Evolutionary conservation across 805 yeast species (phyloP).

Genomic region (Zygoascus biomembranicola): DNA sequence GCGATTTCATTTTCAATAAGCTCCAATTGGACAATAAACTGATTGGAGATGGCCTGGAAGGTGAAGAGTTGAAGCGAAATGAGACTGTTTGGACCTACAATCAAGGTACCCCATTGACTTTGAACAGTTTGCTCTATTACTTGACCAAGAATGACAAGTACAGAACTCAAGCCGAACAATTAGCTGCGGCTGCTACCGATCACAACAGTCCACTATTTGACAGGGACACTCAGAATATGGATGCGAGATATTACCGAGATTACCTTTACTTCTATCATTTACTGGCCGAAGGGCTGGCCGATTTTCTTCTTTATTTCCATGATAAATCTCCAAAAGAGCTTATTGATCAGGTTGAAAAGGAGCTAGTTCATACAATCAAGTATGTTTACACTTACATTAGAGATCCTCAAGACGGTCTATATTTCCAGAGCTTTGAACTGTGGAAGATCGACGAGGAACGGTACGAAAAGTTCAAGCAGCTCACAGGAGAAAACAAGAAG

Average conservation of each 20-base stretch:
- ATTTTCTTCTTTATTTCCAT: conserved; percentile 47
- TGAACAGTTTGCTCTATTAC: conserved; percentile 42
- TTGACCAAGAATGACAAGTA: conserved; percentile 45
- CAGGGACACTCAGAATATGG: conserved; percentile 47
- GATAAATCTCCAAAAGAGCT: conserved; percentile 30
- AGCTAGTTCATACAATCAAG: conserved; percentile 45
- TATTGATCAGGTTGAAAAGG: conserved; percentile 27
- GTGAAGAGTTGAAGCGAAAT: conserved; percentile 33
- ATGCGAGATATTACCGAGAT: conserved; percentile 56
- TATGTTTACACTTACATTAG: conserved; percentile 49
- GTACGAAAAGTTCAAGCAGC: conserved; percentile 41
- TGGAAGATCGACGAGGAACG: conserved; percentile 43
- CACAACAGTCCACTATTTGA: conserved; percentile 50
- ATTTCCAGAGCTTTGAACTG: conserved; percentile 53
- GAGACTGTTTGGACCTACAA: conserved; percentile 59
- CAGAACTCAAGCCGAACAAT: conserved; percentile 29
- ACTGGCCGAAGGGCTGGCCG: conserved; percentile 60
- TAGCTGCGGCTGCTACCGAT: conserved; percentile 52
- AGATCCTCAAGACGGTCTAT: conserved; percentile 52
- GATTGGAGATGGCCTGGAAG: conserved; percentile 53
- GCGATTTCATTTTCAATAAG: conserved; percentile 47
- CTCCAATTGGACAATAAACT: conserved; percentile 45
- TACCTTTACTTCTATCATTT: conserved; percentile 55
- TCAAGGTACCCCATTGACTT: conserved; percentile 56
- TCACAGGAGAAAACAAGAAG: conserved; percentile 48